These are phyloP conservation scores for Entelexis paramagnoliae DNA, from an alignment of 1,139 yeast species.

Conservation along the genomic window DNA sequence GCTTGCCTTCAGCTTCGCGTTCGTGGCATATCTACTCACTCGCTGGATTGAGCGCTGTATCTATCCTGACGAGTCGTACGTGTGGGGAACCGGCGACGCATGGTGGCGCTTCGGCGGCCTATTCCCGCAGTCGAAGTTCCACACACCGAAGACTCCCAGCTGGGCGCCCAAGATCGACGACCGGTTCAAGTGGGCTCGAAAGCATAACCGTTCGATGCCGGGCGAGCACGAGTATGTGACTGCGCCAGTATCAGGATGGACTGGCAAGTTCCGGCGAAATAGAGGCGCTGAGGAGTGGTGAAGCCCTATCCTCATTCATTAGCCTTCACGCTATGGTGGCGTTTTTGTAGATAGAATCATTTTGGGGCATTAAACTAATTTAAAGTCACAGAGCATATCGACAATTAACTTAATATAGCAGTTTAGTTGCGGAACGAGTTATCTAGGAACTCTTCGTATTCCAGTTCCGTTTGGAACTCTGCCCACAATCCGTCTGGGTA, in stretches of 20 bases:
- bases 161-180: conserved; percentile 17
- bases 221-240: conserved; percentile 7
- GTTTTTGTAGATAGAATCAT: too few relatives aligned
- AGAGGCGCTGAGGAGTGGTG: conserved; percentile 15
- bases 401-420: too few relatives aligned
- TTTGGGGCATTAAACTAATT: too few relatives aligned
- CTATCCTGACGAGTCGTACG: conserved; percentile 26
- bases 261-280: conserved; percentile 12
- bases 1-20: conserved; percentile 55
- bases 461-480: conserved; percentile 62
- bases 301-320: background rate
- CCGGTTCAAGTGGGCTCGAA: conserved; percentile 20
- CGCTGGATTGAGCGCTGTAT: conserved; percentile 51
- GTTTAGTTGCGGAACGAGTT: conserved; percentile 19
- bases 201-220: conserved; percentile 14
- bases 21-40: conserved; percentile 48
- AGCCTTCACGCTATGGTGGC: too few relatives aligned
- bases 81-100: conserved; percentile 22
- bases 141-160: conserved; percentile 11
- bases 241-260: conserved; percentile 1
- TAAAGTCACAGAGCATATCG: too few relatives aligned
- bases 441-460: conserved; percentile 34
- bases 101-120: conserved; percentile 22
- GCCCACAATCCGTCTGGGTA: conserved; percentile 61
- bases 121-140: conserved; percentile 8